Percentiles rank a stretch among this genome's conserved stretches.
These are phyloP conservation scores for Zizania latifolia DNA, from an alignment of 176 grass and related monocot species.

Conservation along the genomic window DNA sequence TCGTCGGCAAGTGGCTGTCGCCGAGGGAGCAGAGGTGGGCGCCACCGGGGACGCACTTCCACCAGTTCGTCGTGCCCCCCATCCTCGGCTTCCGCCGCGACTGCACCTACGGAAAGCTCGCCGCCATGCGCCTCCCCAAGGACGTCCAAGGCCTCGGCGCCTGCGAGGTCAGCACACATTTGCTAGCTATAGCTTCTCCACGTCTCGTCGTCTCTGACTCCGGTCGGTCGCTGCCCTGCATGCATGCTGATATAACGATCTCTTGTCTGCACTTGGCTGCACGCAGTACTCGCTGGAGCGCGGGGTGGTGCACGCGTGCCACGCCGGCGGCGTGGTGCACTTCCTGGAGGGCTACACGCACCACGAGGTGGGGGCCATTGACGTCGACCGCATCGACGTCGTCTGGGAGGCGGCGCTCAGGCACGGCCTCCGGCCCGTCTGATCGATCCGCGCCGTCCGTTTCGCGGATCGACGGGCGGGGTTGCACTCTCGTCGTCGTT, in stretches of 20 bases:
- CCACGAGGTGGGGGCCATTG: constrained; percentile 89
- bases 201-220: too few species aligned
- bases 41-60: constrained; percentile 76
- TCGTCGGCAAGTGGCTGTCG: constrained; percentile 89
- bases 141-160: constrained; percentile 53
- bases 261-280: not conserved
- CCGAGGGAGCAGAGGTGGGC: constrained; percentile 75
- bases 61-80: constrained; percentile 93
- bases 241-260: too few species aligned
- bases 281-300: constrained; percentile 70
- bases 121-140: constrained; percentile 76
- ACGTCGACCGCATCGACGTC: constrained; percentile 73
- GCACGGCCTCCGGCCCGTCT: constrained; percentile 73
- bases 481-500: too few species aligned
- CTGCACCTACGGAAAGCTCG: constrained; percentile 92
- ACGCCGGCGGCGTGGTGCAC: constrained; percentile 80
- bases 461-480: too few species aligned
- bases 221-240: too few species aligned
- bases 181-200: too few species aligned
- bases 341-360: constrained; percentile 68
- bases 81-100: constrained; percentile 77
- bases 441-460: not conserved
- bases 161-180: constrained; percentile 49
- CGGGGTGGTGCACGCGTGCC: constrained; percentile 80
- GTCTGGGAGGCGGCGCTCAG: constrained; percentile 76